Evolutionary conservation across 2,329 filamentous ascomycete species (phyloP).

Genomic region (Phialophora macrospora): DNA sequence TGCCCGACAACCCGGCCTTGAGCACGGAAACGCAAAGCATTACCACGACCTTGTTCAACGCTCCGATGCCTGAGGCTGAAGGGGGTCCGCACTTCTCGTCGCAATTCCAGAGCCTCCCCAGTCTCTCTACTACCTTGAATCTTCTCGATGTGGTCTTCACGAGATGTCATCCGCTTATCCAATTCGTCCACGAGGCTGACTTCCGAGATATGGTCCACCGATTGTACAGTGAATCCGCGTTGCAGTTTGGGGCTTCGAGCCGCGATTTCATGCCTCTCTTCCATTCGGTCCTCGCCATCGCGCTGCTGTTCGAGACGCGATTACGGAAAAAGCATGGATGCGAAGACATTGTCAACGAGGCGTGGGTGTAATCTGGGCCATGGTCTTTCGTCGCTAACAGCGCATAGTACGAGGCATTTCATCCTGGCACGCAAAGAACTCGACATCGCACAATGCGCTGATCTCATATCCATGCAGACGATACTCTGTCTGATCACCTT

Average conservation of each 20-base stretch:
- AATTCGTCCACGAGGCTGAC: slow-evolving; percentile 31
- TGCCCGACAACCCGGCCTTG: slow-evolving; percentile 12
- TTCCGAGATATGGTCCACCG: slow-evolving; percentile 32
- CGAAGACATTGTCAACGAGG: slow-evolving; percentile 26
- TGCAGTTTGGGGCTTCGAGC: slow-evolving; percentile 17
- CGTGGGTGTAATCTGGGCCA: slow-evolving; percentile 20
- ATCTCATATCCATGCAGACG: slow-evolving; percentile 31
- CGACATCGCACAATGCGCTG: slow-evolving; percentile 27
- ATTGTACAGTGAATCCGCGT: slow-evolving; percentile 23
- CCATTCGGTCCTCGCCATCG: slow-evolving; percentile 33
- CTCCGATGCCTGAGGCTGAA: slow-evolving; percentile 21
- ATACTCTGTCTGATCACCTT: slow-evolving; percentile 31
- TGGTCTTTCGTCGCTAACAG: slow-evolving; percentile 3
- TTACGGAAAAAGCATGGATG: slow-evolving; percentile 31
- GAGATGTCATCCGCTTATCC: slow-evolving; percentile 30
- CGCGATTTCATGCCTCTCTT: slow-evolving; percentile 28
- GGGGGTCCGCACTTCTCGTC: slow-evolving; percentile 5
- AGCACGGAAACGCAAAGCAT: slow-evolving; percentile 16
- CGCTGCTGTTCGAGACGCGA: slow-evolving; percentile 24
- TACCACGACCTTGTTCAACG: slow-evolving; percentile 27
- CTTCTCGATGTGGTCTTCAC: slow-evolving; percentile 30
- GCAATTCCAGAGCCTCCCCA: slow-evolving; percentile 24
- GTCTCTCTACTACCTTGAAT: slow-evolving; percentile 15
- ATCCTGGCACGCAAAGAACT: slow-evolving; percentile 23
- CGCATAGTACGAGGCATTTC: slow-evolving; percentile 29